Evolutionary conservation across 2,329 filamentous ascomycete genomes (phyloP).

Genomic region (Escovopsis weberi): DNA sequence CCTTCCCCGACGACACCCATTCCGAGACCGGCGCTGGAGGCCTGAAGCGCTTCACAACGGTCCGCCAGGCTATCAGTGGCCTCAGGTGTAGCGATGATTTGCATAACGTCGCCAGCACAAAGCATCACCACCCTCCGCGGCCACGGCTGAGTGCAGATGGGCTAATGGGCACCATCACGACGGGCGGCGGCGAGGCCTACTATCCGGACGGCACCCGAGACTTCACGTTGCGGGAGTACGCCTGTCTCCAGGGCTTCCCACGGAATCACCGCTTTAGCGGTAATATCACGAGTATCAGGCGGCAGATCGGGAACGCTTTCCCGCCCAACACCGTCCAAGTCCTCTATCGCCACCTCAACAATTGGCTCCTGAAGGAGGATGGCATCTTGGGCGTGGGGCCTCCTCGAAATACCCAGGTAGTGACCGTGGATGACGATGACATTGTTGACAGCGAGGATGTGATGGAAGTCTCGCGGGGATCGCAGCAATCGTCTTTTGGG

Average conservation of each 20-base stretch:
- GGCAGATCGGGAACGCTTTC: slow-evolving; percentile 69
- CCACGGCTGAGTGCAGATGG: slow-evolving; percentile 30
- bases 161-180: slow-evolving; percentile 48
- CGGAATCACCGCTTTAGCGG: slow-evolving; percentile 40
- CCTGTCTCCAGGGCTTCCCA: slow-evolving; percentile 57
- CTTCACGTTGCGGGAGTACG: slow-evolving; percentile 54
- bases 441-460: slow-evolving; percentile 5
- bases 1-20: slow-evolving; percentile 50
- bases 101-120: slow-evolving; percentile 22
- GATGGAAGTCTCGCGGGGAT: background rate
- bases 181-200: slow-evolving; percentile 44
- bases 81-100: slow-evolving; percentile 21
- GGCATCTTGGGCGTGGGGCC: slow-evolving; percentile 13
- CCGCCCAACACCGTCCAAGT: slow-evolving; percentile 43
- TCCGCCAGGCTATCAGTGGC: slow-evolving; percentile 25
- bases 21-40: slow-evolving; percentile 21
- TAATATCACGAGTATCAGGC: slow-evolving; percentile 28
- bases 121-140: slow-evolving; percentile 14
- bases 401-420: slow-evolving; percentile 6
- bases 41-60: slow-evolving; percentile 28
- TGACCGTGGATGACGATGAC: slow-evolving; percentile 14
- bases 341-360: slow-evolving; percentile 33
- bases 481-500: slow-evolving; percentile 2
- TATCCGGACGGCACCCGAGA: slow-evolving; percentile 49
- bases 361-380: slow-evolving; percentile 31